Base-by-base conservation (phyloP, 495 filamentous ascomycete species). In the Xylaria venustula region DNA sequence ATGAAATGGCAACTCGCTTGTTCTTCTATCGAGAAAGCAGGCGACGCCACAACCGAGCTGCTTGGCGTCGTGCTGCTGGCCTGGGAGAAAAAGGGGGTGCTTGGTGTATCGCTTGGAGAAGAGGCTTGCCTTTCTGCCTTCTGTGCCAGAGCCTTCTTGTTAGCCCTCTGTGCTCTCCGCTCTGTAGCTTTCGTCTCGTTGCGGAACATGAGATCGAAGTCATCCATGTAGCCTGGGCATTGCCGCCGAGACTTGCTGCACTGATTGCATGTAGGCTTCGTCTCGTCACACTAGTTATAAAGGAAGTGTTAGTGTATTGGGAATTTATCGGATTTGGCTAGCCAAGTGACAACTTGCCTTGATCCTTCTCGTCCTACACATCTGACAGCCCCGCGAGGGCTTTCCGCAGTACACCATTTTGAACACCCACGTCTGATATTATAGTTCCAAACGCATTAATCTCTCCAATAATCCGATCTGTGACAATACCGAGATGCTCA, bases 361-460 rank as follows among this genome's bases (percentile, higher is more conserved):
- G 78, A 83, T 88, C 70, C 89, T 83, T 64, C 87, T 81, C 19
- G 82, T 83, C 70, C 87, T 79, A 67, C 88, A 91, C 76, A 87
- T 86, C 71, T 87, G 86, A 68, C 88, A 91, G 53, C 86, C 88
- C 77, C 83, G 81, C 59, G 86, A 89, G 52, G 88, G 88, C 70
- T 88, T 88, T 26, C 88, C 88, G 65, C 85, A 85, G 67, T 90
- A 91, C 1, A 91, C 88, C 88, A 91, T 91, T 28, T 65, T 64
- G 45, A 50, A 40, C 23, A 50, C 17, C 7, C 8, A 20, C 7
- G 23, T 32, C 36, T 42, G 15, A 0, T 44, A 36, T 11, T 28
- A 2, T 44, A 19, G 1, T 1, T 14, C 28, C 17, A 40, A 44
- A 19, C 56, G 7, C 26, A 6, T 19, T 20, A 20, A 20, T 11